Evolutionary conservation across 2,329 filamentous ascomycete species (phyloP).

Genomic region (Chalaropsis thielavioides): DNA sequence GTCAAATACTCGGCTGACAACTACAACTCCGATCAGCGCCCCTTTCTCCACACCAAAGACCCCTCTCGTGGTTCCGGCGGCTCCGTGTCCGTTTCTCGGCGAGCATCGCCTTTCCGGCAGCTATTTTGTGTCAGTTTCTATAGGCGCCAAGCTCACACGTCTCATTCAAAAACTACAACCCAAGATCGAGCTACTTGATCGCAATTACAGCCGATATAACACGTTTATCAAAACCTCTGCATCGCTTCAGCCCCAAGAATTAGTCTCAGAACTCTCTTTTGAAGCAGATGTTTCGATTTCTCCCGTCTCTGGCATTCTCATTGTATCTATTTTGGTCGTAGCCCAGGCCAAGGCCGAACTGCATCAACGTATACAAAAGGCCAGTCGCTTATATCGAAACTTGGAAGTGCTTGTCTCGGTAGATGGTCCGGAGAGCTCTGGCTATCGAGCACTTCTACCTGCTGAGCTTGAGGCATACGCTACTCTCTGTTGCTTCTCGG

Average conservation of each 20-base stretch:
- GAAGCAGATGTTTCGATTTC: conserved; percentile 54
- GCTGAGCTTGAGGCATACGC: conserved; percentile 33
- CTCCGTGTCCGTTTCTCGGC: not conserved
- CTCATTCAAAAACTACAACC: conserved; percentile 13
- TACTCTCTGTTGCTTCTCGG: conserved; percentile 37
- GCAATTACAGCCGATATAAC: conserved; percentile 7
- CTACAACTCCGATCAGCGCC: not conserved
- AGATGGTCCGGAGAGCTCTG: not conserved
- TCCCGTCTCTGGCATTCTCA: conserved; percentile 41
- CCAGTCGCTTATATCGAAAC: conserved; percentile 46
- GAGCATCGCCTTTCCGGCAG: not conserved
- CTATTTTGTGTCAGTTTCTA: conserved; percentile 12
- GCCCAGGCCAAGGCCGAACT: not conserved
- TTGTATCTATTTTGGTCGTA: conserved; percentile 34
- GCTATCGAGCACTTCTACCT: conserved; percentile 29
- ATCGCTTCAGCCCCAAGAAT: not conserved
- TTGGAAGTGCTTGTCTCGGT: not conserved
- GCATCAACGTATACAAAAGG: conserved; percentile 27
- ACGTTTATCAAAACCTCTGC: not conserved
- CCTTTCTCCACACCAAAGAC: not conserved
- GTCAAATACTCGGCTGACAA: not conserved
- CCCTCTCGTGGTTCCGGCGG: not conserved
- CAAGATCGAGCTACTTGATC: conserved; percentile 4
- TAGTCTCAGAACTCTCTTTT: conserved; percentile 27
- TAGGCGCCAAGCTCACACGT: conserved; percentile 11